phyloP scores from a whole-genome alignment of 1,284 basidiomycete genomes.

The Ceratobasidium sp. region DNA sequence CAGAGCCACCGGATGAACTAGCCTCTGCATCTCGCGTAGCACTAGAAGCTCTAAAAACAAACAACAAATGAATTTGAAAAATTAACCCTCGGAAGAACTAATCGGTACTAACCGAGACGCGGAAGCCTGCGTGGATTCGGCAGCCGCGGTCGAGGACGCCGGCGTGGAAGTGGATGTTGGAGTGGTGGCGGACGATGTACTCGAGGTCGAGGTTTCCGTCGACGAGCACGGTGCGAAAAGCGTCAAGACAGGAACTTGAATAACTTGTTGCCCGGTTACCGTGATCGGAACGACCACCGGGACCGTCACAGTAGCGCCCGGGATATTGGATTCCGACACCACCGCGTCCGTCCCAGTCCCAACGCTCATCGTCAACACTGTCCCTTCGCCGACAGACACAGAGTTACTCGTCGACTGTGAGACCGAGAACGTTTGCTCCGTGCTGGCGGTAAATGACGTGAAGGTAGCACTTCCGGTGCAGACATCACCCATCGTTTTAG shows the following conservation, averaged over 20 bases:
- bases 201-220: constrained; percentile 4
- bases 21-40: neutral
- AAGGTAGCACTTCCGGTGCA: constrained; percentile 26
- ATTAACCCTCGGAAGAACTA: neutral
- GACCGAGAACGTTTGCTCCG: constrained; percentile 25
- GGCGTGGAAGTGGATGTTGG: neutral
- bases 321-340: neutral
- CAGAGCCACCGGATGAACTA: neutral
- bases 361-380: neutral
- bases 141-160: neutral
- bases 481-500: constrained; percentile 21
- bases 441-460: constrained; percentile 30
- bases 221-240: constrained; percentile 36
- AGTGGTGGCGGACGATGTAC: neutral
- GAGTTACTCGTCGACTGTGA: constrained; percentile 13
- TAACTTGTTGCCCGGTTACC: constrained; percentile 4
- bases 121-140: constrained; percentile 14
- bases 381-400: neutral
- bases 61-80: neutral
- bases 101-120: constrained; percentile 9
- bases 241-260: constrained; percentile 27
- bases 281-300: constrained; percentile 7
- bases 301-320: constrained; percentile 23
- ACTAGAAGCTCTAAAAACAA: neutral
- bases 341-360: neutral